Conservation (phyloP, 179 eudicot species). For the Nepenthes alata region DNA sequence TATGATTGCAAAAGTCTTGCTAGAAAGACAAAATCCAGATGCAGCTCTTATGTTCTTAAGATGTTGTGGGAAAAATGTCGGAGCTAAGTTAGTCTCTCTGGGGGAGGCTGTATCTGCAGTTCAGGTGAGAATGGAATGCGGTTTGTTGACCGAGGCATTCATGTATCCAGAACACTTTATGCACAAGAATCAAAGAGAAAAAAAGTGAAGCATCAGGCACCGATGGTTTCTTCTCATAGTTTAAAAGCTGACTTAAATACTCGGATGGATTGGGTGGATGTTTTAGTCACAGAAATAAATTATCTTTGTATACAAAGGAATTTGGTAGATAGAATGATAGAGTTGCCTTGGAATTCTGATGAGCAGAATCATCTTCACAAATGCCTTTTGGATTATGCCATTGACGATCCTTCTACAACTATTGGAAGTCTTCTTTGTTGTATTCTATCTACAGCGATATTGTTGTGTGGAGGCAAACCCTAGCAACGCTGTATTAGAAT, state of each 20-base stretch:
- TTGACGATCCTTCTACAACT: slow-evolving; percentile 39
- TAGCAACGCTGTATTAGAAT: too few species aligned
- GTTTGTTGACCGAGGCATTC: slow-evolving; percentile 80
- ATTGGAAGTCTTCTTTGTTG: slow-evolving; percentile 88
- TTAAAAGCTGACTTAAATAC: slow-evolving; percentile 25
- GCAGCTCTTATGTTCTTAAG: slow-evolving; percentile 91
- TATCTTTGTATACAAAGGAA: slow-evolving; percentile 53
- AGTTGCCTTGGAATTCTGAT: too few species aligned
- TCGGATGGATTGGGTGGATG: slow-evolving; percentile 64
- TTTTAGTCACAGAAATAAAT: slow-evolving; percentile 76
- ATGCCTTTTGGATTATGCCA: slow-evolving; percentile 62
- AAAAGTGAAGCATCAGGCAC: slow-evolving; percentile 29
- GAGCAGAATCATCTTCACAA: slow-evolving; percentile 51
- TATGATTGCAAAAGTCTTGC: slow-evolving; percentile 70
- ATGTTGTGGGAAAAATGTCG: slow-evolving; percentile 75
- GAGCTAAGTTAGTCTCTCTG: slow-evolving; percentile 47
- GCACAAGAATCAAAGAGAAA: slow-evolving; percentile 56
- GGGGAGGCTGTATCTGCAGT: slow-evolving; percentile 79
- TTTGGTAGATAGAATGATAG: too few species aligned
- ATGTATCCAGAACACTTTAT: slow-evolving; percentile 65
- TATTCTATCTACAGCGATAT: slow-evolving; percentile 58
- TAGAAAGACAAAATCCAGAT: slow-evolving; percentile 79
- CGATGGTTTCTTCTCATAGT: slow-evolving; percentile 19
- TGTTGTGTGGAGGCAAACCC: too few species aligned
- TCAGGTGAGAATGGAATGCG: slow-evolving; percentile 80